phyloP scores from a whole-genome alignment of 495 filamentous ascomycete genomes.

The Tuber brumale region DNA sequence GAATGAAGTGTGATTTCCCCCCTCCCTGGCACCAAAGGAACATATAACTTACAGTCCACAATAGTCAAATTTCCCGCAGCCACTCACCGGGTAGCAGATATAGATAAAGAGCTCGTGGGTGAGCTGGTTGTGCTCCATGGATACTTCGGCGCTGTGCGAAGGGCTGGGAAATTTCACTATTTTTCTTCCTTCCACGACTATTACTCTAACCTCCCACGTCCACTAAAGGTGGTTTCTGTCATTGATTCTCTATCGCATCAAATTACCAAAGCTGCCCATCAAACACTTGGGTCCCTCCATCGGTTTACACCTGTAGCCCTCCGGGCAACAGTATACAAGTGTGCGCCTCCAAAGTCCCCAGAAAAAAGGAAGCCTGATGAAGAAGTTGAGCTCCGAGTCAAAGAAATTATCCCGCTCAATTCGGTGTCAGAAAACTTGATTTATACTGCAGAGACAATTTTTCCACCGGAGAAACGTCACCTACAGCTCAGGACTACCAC shows the following conservation, averaged over 20 bases:
- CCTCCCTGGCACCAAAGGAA: slow-evolving; percentile 1
- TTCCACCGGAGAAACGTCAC: slow-evolving; percentile 67
- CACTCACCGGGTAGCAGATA: slow-evolving; percentile 49
- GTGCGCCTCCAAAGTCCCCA: slow-evolving; percentile 21
- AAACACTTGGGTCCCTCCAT: slow-evolving; percentile 24
- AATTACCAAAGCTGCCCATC: slow-evolving; percentile 17
- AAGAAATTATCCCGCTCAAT: slow-evolving; percentile 63
- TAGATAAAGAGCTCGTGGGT: slow-evolving; percentile 43
- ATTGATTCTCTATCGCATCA: slow-evolving; percentile 12
- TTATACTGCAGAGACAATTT: slow-evolving; percentile 61
- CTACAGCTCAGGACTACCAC: slow-evolving; percentile 72
- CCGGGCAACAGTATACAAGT: slow-evolving; percentile 21
- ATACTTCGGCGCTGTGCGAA: slow-evolving; percentile 49
- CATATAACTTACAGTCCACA: slow-evolving; percentile 19
- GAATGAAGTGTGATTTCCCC: slow-evolving; percentile 30
- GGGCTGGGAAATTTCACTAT: slow-evolving; percentile 24
- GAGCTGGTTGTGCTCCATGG: slow-evolving; percentile 60
- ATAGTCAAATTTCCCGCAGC: slow-evolving; percentile 52
- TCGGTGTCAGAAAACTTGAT: slow-evolving; percentile 69
- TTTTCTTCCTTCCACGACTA: slow-evolving; percentile 35
- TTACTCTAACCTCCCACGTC: slow-evolving; percentile 16
- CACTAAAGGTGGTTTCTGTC: slow-evolving; percentile 33
- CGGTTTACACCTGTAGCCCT: slow-evolving; percentile 33
- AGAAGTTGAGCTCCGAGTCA: slow-evolving; percentile 55
- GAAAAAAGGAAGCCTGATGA: not conserved